Base-by-base conservation (phyloP, 2,329 filamentous ascomycete genomes). In the Epichloe gansuensis region DNA sequence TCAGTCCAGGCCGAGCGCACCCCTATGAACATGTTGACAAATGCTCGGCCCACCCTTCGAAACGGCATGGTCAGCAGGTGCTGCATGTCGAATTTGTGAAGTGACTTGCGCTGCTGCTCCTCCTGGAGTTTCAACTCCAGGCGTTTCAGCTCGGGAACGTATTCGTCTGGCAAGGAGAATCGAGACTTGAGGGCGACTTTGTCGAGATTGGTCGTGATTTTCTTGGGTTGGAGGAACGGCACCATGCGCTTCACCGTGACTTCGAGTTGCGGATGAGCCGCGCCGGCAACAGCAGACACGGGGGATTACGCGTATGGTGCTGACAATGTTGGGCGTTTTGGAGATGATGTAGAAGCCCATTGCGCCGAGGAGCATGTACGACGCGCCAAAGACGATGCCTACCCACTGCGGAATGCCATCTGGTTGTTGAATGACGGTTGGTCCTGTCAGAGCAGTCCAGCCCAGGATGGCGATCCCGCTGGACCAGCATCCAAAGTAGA, bases 261-360 rank as follows among this genome's bases (percentile, higher is more conserved):
- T 60, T 83, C 76, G 51, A 85, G 67, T 49, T 70, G 68, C 13
- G 82, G 62, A 15, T 47, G 56, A 35, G 55, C 51, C 21, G 58
- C 55, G 5, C 59, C 53, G 15, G 55, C 52, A 21, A 59, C 53
- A 15, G 65, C 58, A n/a, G 49, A 38, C 31, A 21, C 38, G 2
- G 76, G 76, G 4, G 77, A 84, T 66, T 13, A 82, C 72, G 34
- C 75, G 76, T 61, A 86, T 80, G 42, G 66, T 67, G 51, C 73
- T 73, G 58, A 88, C 74, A 48, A 87, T 72, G 50, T 75, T 73
- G 28, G 72, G 65, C 6, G 82, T 79, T 61, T 80, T 76, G 52
- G 77, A 62, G 44, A 84, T 63, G 58, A 86, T 78, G 56, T 77
- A 77, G 46, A 75, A 75, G 54, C 82, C 84, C 64, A 85, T 74